Conservation (phyloP, 495 filamentous ascomycete species). For the Paragyromitra xinjiangensis region DNA sequence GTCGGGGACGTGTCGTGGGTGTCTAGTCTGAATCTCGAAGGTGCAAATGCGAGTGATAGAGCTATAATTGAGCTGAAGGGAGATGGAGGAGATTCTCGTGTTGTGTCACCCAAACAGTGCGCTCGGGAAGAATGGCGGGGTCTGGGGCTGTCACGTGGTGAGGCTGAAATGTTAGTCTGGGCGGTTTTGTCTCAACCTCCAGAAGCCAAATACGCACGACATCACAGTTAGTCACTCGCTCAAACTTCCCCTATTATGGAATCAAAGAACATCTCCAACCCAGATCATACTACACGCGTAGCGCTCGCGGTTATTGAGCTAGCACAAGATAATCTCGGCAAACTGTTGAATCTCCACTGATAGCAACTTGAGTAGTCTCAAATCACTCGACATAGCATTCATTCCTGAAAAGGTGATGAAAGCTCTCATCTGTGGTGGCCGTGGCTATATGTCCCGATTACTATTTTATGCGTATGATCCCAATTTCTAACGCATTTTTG, state of each 20-base stretch:
- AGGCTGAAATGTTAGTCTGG: conserved; percentile 7
- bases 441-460: conserved; percentile 28
- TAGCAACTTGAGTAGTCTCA: neutral
- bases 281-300: neutral
- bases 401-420: conserved; percentile 25
- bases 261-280: neutral
- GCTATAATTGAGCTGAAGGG: neutral
- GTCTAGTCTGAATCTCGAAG: neutral
- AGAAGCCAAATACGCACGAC: neutral
- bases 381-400: neutral
- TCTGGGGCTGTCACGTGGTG: conserved; percentile 28
- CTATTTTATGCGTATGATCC: neutral
- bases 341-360: neutral
- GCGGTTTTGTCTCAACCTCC: neutral
- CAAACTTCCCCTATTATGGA: neutral
- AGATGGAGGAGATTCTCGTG: neutral
- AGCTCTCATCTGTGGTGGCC: conserved; percentile 30
- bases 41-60: neutral
- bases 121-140: conserved; percentile 27
- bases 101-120: neutral
- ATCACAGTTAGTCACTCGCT: conserved; percentile 14
- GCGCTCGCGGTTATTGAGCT: neutral
- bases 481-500: neutral
- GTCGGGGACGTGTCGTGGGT: neutral
- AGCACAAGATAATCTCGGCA: neutral